Base-by-base conservation (phyloP, 2,329 filamentous ascomycete genomes). In the Alternaria ethzedia region DNA sequence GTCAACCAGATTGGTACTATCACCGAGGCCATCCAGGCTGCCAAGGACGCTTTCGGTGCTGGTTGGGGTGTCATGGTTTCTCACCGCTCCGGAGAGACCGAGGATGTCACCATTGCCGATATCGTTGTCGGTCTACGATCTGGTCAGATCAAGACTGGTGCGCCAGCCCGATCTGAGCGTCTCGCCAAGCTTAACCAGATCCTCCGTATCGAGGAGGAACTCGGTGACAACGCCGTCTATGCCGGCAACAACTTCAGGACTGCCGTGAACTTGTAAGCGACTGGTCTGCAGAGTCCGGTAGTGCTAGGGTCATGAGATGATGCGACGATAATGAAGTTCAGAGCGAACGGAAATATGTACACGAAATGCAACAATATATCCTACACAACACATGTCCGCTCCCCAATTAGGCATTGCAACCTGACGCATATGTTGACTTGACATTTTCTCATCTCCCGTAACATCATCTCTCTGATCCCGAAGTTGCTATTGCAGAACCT, bases 181-280 rank as follows among this genome's bases (percentile, higher is more conserved):
- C 89, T 98, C 75, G 96, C 96, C 83, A 99, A 99, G 90, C 92
- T 99, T 82, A 99, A 99, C 92, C 96, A 99, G 88, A 97, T 99
- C 80, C 92, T 99, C 80, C 93, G 96, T 81, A 99, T 99, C 77
- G 96, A 99, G 89, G 96, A 99, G 87, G 96, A 99, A 88, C 91
- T 99, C 70, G 72, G 72, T 59, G 88, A 90, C 78, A 91, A 96
- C 78, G 96, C 95, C 75, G 80, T 98, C 84, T 99, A 95, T 82
- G 94, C 95, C 75, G 96, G 96, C 75, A 85, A 87, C 80, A 94
- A 93, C 81, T 99, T 98, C 93, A 92, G 95, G 86, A 94, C 85
- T 75, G 85, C 95, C 69, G 91, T 97, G 78, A 94, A 92, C 86
- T 83, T 97, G 64, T 80, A 76, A 65, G 63, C 54, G 44, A 26